These are phyloP conservation scores for Cladorrhinum sp. DNA, from an alignment of 2,329 filamentous ascomycete species.

Conservation along the genomic window DNA sequence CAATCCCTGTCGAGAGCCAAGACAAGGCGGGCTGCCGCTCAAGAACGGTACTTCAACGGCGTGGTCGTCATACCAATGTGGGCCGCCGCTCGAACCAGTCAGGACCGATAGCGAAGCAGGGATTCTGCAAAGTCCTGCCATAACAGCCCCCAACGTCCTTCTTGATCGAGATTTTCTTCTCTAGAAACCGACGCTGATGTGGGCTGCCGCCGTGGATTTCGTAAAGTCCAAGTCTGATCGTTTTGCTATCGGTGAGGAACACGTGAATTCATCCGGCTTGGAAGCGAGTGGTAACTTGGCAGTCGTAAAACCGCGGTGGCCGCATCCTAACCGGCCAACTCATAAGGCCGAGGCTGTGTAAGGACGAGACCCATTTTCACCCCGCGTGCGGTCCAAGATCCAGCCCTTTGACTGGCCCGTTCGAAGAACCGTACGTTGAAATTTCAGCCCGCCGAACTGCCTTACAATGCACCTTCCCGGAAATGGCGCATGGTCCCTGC, in stretches of 20 bases:
- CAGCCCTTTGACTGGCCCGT: slow-evolving; percentile 13
- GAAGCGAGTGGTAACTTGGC: background rate
- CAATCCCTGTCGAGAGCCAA: slow-evolving; percentile 12
- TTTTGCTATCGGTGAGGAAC: background rate
- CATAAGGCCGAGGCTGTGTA: slow-evolving; percentile 18
- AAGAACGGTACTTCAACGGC: slow-evolving; percentile 5
- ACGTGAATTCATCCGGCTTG: slow-evolving; percentile 5
- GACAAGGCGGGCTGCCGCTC: slow-evolving; percentile 1
- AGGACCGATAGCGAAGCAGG: background rate
- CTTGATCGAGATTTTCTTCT: background rate
- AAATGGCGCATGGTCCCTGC: slow-evolving; percentile 5
- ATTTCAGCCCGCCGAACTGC: slow-evolving; percentile 18
- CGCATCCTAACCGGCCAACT: slow-evolving; percentile 21
- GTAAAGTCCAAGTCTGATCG: background rate
- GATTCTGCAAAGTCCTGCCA: background rate
- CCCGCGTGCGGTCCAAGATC: slow-evolving; percentile 4
- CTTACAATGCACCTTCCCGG: slow-evolving; percentile 12
- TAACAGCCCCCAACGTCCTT: slow-evolving; percentile 1
- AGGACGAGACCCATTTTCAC: slow-evolving; percentile 10
- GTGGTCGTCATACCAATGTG: slow-evolving; percentile 7
- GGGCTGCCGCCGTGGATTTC: background rate
- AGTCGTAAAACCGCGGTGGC: slow-evolving; percentile 2
- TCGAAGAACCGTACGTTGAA: background rate
- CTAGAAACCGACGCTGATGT: background rate
- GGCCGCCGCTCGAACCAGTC: background rate